A percentile compares a stretch with the other conserved stretches of the same genome.
phyloP scores from a whole-genome alignment of 306 rosid species.

The Cucurbita ficifolia region DNA sequence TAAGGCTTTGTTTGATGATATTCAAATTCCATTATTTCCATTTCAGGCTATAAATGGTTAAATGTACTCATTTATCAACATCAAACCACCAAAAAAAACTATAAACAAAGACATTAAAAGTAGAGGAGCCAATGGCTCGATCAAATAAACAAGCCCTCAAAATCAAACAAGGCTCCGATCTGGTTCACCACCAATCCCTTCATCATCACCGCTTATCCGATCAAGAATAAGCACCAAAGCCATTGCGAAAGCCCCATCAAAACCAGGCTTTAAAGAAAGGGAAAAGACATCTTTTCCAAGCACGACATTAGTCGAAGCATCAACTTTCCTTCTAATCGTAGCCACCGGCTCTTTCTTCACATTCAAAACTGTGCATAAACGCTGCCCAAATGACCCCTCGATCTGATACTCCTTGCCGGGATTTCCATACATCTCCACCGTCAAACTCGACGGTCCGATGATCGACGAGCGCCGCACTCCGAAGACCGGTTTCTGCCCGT shows the following conservation, averaged over 20 bases:
- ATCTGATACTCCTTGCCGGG: slow-evolving; percentile 48
- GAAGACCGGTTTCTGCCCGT: slow-evolving; percentile 57
- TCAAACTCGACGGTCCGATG: slow-evolving; percentile 58
- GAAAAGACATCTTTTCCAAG: slow-evolving; percentile 85
- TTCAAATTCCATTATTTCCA: not conserved
- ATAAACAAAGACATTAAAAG: not conserved
- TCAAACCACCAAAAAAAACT: not conserved
- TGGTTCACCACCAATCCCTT: slow-evolving; percentile 15
- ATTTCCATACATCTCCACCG: slow-evolving; percentile 51
- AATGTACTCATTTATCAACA: not conserved
- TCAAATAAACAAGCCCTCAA: not conserved
- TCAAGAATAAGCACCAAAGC: slow-evolving; percentile 70
- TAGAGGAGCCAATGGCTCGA: not conserved
- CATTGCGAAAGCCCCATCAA: slow-evolving; percentile 80
- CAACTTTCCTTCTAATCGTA: slow-evolving; percentile 77
- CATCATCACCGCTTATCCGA: slow-evolving; percentile 45
- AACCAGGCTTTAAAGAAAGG: slow-evolving; percentile 54
- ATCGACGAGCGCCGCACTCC: slow-evolving; percentile 72
- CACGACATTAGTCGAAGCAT: slow-evolving; percentile 59
- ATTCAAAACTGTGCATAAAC: slow-evolving; percentile 40
- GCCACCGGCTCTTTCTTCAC: slow-evolving; percentile 32
- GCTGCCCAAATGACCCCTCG: slow-evolving; percentile 64
- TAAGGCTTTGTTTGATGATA: not conserved
- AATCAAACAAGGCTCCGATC: slow-evolving; percentile 18
- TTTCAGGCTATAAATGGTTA: not conserved